phyloP scores from a whole-genome alignment of 306 rosid genomes.

The Rubus idaeus region DNA sequence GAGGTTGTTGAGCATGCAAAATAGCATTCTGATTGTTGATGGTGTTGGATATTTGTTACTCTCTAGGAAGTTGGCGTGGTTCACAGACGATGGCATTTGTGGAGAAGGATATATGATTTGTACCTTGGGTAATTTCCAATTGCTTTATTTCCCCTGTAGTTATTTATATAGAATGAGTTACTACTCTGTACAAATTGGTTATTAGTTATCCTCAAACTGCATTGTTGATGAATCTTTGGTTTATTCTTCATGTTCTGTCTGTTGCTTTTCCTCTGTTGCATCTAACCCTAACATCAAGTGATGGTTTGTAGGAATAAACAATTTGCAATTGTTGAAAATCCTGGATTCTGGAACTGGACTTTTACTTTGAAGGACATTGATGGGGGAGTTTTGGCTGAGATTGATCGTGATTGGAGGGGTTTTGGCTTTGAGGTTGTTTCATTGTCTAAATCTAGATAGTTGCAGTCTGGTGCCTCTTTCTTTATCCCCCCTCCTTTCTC shows the following conservation, averaged over 20 bases:
- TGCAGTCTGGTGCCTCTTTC: background rate
- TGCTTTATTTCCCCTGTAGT: background rate
- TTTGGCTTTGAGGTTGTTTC: constrained; percentile 91
- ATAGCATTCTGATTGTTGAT: constrained; percentile 35
- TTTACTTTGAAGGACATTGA: constrained; percentile 79
- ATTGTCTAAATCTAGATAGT: background rate
- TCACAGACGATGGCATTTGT: constrained; percentile 96
- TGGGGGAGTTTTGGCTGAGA: constrained; percentile 79
- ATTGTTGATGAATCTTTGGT: background rate
- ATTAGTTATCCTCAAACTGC: background rate
- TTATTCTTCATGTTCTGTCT: background rate
- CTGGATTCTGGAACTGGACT: constrained; percentile 99
- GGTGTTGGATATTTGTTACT: constrained; percentile 22
- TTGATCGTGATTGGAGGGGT: constrained; percentile 98
- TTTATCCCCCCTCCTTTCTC: background rate
- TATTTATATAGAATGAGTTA: background rate
- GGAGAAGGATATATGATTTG: constrained; percentile 96
- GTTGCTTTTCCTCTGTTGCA: constrained; percentile 3
- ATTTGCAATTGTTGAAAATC: constrained; percentile 94
- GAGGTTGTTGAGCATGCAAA: constrained; percentile 16
- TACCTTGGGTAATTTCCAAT: constrained; percentile 73
- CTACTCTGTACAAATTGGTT: background rate
- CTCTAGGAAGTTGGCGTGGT: constrained; percentile 92
- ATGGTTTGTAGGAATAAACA: constrained; percentile 63
- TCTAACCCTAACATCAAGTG: constrained; percentile 28